Base-by-base conservation (phyloP, 768 basidiomycete genomes). In the Pluteus cervinus region DNA sequence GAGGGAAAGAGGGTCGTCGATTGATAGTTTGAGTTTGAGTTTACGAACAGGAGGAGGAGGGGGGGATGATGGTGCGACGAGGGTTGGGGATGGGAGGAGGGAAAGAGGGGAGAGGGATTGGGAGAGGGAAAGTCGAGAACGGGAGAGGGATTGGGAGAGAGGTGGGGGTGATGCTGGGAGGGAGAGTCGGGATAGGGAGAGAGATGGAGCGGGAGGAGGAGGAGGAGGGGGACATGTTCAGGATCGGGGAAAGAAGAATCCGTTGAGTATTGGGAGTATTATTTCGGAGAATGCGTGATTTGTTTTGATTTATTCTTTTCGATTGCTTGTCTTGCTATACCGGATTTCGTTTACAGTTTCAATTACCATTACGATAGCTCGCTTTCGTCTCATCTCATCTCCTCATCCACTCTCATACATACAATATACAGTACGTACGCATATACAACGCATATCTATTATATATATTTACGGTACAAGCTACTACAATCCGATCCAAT, bases 221-320 rank as follows among this genome's bases (percentile, higher is more conserved):
- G n/a, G n/a, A n/a, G n/a, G 50, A 29, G 33, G 37, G 28, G 46
- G 48, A 39, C 47, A 30, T 16, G 37, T 32, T 22, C 39, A 33
- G 10, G 44, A 40, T 26, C 32, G 48, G 22, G 62, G 67, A 25
- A 82, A 80, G 68, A 82, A 76, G 60, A 82, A 79, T 47, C 72
- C 69, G 38, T 50, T 83, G 60, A 81, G 78, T 47, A 83, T 83
- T 44, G 78, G 77, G 38, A 81, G 76, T 48, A 83, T 83, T 39
- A 81, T 82, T 39, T 79, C 76, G 25, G 77, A 76, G 36, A 69
- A 69, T 47, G 49, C 31, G 7, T 42, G 15, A 32, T 33, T 37
- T 12, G 6, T 8, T 26, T 10, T 31, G n/a, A n/a, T n/a, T n/a
- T n/a, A n/a, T n/a, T n/a, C n/a, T n/a, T n/a, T n/a, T n/a, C n/a